Evolutionary conservation across 1,139 yeast species (phyloP).

Genomic region (Diutina neorugosa): DNA sequence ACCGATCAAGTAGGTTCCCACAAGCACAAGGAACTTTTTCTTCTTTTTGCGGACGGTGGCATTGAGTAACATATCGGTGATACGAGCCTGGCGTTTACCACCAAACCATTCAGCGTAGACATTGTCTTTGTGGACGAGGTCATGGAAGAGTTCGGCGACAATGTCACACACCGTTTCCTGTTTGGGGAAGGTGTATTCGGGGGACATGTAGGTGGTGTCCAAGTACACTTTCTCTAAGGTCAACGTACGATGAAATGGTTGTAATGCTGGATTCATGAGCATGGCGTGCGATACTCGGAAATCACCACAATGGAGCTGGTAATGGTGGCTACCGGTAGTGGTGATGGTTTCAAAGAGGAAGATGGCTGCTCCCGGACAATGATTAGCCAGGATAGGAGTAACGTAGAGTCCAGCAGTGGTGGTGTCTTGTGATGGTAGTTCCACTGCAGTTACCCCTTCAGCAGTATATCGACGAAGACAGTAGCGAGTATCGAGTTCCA

Average conservation of each 20-base stretch:
- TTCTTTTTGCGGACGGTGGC: slow-evolving; percentile 12
- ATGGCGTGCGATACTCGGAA: slow-evolving; percentile 55
- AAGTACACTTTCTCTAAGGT: slow-evolving; percentile 48
- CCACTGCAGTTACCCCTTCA: background rate
- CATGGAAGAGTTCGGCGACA: slow-evolving; percentile 42
- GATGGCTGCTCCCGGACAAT: slow-evolving; percentile 90
- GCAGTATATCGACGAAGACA: slow-evolving; percentile 12
- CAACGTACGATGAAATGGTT: slow-evolving; percentile 16
- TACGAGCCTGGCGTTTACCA: slow-evolving; percentile 9
- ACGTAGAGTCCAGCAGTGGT: slow-evolving; percentile 40
- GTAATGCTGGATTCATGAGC: slow-evolving; percentile 21
- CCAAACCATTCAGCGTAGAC: slow-evolving; percentile 27
- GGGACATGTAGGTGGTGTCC: slow-evolving; percentile 82
- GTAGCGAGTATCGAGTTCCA: slow-evolving; percentile 33
- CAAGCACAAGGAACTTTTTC: slow-evolving; percentile 43
- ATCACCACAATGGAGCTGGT: slow-evolving; percentile 80
- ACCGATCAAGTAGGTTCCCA: slow-evolving; percentile 91
- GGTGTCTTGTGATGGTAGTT: slow-evolving; percentile 3
- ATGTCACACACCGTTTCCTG: slow-evolving; percentile 56
- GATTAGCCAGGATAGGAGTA: slow-evolving; percentile 71
- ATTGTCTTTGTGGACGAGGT: slow-evolving; percentile 16
- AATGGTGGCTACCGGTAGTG: slow-evolving; percentile 14
- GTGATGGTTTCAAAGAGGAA: slow-evolving; percentile 52
- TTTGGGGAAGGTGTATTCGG: slow-evolving; percentile 63
- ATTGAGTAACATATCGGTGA: background rate